phyloP scores from a whole-genome alignment of 2,329 filamentous ascomycete species.

The Teratosphaeria zuluensis region DNA sequence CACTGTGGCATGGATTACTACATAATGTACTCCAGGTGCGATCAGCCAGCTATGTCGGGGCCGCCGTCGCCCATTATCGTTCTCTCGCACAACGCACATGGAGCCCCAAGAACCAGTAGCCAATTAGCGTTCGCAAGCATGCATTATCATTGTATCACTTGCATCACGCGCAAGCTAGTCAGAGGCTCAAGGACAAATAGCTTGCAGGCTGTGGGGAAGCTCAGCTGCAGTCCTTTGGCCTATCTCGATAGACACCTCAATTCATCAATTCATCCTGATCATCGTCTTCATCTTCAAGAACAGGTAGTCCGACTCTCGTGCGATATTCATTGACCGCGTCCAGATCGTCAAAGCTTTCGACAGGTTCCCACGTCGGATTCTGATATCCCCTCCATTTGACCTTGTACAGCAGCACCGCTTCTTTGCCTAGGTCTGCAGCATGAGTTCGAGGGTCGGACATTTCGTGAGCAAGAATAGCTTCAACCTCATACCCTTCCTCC shows the following conservation, averaged over 20 bases:
- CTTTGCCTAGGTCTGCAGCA: constrained; percentile 12
- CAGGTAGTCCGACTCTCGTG: not conserved
- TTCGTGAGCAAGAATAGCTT: constrained; percentile 20
- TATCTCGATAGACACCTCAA: not conserved
- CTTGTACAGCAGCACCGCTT: constrained; percentile 22
- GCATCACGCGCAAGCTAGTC: not conserved
- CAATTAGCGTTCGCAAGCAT: not conserved
- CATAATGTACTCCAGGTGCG: too few species aligned
- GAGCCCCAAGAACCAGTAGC: not conserved
- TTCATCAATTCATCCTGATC: not conserved
- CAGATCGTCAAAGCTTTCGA: constrained; percentile 20
- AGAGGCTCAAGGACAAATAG: not conserved
- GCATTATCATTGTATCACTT: not conserved
- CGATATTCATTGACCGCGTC: constrained; percentile 18
- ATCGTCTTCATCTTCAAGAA: not conserved
- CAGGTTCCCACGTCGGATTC: constrained; percentile 25
- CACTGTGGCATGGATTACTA: too few species aligned
- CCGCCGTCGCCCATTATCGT: not conserved
- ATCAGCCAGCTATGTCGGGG: not conserved
- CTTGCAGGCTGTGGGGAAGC: not conserved
- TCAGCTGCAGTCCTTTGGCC: not conserved
- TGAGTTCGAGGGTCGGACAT: constrained; percentile 22
- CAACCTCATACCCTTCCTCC: constrained; percentile 5
- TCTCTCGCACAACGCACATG: not conserved
- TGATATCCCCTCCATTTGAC: constrained; percentile 25